A percentile compares a stretch with the other conserved stretches of the same genome.
phyloP scores from a whole-genome alignment of 371 early-diverging fungal genomes.

The Mucor sp. region DNA sequence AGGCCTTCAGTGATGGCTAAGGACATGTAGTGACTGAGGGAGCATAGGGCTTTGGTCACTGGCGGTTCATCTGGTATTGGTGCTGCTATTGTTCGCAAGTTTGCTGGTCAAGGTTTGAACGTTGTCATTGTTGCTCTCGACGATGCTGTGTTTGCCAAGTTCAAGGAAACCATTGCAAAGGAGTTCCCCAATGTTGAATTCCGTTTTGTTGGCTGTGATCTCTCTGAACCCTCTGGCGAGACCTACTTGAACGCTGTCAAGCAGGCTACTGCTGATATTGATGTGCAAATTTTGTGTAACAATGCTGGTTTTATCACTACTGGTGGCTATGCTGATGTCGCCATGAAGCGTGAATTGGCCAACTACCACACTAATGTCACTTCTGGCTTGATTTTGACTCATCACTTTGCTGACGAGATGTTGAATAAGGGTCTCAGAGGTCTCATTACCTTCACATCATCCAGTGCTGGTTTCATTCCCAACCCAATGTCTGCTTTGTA shows the following conservation, averaged over 20 bases:
- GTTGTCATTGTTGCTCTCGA: conserved; percentile 64
- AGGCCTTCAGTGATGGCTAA: neutral
- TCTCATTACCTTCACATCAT: conserved; percentile 60
- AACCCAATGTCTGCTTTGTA: conserved; percentile 61
- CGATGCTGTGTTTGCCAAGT: conserved; percentile 41
- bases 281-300: conserved; percentile 61
- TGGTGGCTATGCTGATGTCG: conserved; percentile 53
- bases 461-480: conserved; percentile 61
- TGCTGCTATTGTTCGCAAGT: conserved; percentile 56
- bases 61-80: conserved; percentile 72
- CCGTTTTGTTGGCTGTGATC: conserved; percentile 58
- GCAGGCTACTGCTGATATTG: conserved; percentile 48
- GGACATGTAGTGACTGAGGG: neutral
- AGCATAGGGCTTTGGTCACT: conserved; percentile 47
- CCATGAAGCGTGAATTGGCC: conserved; percentile 45
- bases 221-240: conserved; percentile 41
- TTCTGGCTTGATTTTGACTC: conserved; percentile 47
- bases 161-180: conserved; percentile 39
- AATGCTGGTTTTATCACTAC: conserved; percentile 68
- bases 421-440: conserved; percentile 45
- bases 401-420: conserved; percentile 57
- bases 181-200: conserved; percentile 53
- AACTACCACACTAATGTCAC: conserved; percentile 63
- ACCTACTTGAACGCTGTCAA: conserved; percentile 48
- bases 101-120: conserved; percentile 58